Base-by-base conservation (phyloP, 2,329 filamentous ascomycete genomes). In the Sporothrix luriei region DNA sequence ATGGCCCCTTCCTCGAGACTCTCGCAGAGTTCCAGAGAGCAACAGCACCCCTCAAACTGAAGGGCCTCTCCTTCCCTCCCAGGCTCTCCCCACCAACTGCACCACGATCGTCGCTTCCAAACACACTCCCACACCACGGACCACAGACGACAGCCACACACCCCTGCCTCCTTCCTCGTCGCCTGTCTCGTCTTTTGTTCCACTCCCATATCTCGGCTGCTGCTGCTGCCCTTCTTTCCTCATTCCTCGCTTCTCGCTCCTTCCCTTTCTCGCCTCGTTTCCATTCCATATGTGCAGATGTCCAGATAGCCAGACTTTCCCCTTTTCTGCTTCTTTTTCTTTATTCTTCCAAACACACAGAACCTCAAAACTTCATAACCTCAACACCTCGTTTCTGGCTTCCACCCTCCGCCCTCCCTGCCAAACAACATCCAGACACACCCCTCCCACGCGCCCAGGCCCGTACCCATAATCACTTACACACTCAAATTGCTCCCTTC, bases 111-210 rank as follows among this genome's bases (percentile, higher is more conserved):
- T 61, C 70, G 68, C 59, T 68, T 69, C 71, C 69, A 73, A 71
- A 73, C 71, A 66, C 69, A 55, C 64, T 71, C 69, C 74, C 65
- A 62, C 57, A 62, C 57, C 57, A 62, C 57, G 51, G 16, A 62
- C 57, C 57, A 62, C 57, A 65, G 16, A 65, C 62, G 9, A 38
- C 46, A 3, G 13, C 73, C 74, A 72, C 48, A 62, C 69, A 55
- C 65, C 74, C 76, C 76, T 74, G 73, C 74, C 74, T 72, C 72
- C 74, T 68, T 69, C 62, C 52, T 46, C 48, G 68, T 67, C 70
- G 57, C 62, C 55, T 66, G 67, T 72, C 70, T 68, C 66, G 69
- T 71, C 73, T 72, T 73, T 71, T 68, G 67, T 67, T 57, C 70
- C 70, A 71, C 73, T 69, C 69, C 64, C 70, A 70, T 73, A 74